A percentile compares a stretch with the other conserved stretches of the same genome.
Conservation (phyloP, 1,284 basidiomycete genomes). For the Stereum hirsutum region DNA sequence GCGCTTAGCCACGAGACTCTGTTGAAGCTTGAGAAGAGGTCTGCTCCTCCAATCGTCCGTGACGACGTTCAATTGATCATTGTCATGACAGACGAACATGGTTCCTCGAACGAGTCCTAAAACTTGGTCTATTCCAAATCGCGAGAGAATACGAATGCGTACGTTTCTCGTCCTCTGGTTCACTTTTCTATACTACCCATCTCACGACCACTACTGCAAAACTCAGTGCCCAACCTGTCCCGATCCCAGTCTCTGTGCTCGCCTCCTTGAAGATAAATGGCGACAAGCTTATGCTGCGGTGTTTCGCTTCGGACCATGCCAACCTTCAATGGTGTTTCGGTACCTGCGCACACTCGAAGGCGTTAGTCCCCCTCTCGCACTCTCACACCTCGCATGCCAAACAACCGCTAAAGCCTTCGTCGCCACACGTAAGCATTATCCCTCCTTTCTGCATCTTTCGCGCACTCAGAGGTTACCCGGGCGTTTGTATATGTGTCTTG, state of each 20-base stretch:
- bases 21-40: constrained; percentile 84
- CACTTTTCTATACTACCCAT: neutral
- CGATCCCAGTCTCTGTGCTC: constrained; percentile 71
- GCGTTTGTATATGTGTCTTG: too few species aligned
- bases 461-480: too few species aligned
- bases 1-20: constrained; percentile 73
- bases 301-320: constrained; percentile 82
- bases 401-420: constrained; percentile 80
- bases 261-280: constrained; percentile 93
- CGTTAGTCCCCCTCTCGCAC: constrained; percentile 68
- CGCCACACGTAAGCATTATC: constrained; percentile 53
- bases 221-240: constrained; percentile 77
- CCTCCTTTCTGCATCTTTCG: neutral
- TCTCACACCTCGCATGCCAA: constrained; percentile 83
- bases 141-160: constrained; percentile 89
- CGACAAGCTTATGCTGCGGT: constrained; percentile 79
- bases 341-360: constrained; percentile 78
- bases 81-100: constrained; percentile 64
- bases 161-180: constrained; percentile 18
- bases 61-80: neutral
- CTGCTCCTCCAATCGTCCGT: constrained; percentile 9
- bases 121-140: constrained; percentile 79
- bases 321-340: constrained; percentile 86
- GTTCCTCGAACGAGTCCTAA: constrained; percentile 91
- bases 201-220: constrained; percentile 10